Conservation (phyloP, 441 rosid genomes). For the Isatis lusitanica region DNA sequence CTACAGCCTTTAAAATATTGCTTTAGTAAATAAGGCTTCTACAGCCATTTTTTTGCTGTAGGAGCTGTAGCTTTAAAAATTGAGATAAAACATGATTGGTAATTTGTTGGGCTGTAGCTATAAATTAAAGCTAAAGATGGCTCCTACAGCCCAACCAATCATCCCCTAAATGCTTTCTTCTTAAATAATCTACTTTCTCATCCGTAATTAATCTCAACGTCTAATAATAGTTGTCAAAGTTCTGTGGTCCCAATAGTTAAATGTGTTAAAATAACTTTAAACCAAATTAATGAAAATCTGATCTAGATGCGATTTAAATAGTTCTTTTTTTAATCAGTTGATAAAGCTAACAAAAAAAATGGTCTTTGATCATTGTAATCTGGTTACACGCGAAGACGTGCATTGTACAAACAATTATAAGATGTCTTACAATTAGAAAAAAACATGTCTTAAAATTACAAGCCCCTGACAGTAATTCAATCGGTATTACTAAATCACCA, state of each 20-base stretch:
- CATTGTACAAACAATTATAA: not conserved
- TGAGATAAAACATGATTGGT: no score
- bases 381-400: constrained; percentile 1
- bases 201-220: constrained; percentile 10
- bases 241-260: constrained; percentile 11
- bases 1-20: no score
- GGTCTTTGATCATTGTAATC: not conserved
- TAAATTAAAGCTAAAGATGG: no score
- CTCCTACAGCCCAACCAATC: no score
- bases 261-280: not conserved
- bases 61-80: no score
- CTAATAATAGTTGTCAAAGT: constrained; percentile 2
- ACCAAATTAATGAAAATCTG: not conserved
- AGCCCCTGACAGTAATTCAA: not conserved
- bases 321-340: not conserved
- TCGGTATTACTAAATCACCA: no score
- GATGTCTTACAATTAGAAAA: not conserved
- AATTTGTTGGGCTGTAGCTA: no score
- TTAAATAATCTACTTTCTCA: constrained; percentile 22
- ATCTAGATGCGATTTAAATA: not conserved
- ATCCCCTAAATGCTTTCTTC: constrained; percentile 23
- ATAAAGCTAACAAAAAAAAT: not conserved
- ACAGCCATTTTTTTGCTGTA: no score
- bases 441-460: not conserved
- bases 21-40: no score